Conservation (phyloP, 805 yeast species). For the Cyberlindnera nakhonratchasimensis region DNA sequence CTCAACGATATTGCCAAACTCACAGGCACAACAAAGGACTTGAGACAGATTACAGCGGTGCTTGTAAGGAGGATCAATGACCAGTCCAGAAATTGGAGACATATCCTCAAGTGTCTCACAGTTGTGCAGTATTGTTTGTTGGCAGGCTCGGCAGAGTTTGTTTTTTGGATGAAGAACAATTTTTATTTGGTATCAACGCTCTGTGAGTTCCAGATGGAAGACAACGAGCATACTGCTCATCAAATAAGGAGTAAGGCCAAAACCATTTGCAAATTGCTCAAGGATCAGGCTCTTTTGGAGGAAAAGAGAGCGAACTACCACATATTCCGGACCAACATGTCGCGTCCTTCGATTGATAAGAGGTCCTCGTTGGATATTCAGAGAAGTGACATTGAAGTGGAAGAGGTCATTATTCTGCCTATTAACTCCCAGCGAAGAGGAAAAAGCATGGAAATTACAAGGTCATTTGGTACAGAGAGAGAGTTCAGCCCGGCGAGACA, state of each 20-base stretch:
- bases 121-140: slow-evolving; percentile 48
- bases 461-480: slow-evolving; percentile 8
- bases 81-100: slow-evolving; percentile 33
- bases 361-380: slow-evolving; percentile 26
- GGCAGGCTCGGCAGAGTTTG: slow-evolving; percentile 51
- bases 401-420: slow-evolving; percentile 1
- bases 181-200: slow-evolving; percentile 31
- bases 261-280: slow-evolving; percentile 31
- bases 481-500: slow-evolving; percentile 7
- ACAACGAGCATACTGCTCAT: slow-evolving; percentile 27
- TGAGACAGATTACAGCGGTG: slow-evolving; percentile 38
- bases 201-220: slow-evolving; percentile 29
- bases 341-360: slow-evolving; percentile 34
- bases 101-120: slow-evolving; percentile 48
- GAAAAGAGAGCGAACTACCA: slow-evolving; percentile 42
- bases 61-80: slow-evolving; percentile 40
- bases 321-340: slow-evolving; percentile 39
- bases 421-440: slow-evolving; percentile 19
- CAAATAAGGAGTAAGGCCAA: slow-evolving; percentile 38
- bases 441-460: slow-evolving; percentile 29
- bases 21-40: slow-evolving; percentile 38
- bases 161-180: slow-evolving; percentile 44
- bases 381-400: slow-evolving; percentile 16
- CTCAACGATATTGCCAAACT: slow-evolving; percentile 48
- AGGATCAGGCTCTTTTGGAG: slow-evolving; percentile 33